phyloP scores from a whole-genome alignment of 1,139 yeast genomes.

The Candida sp. region DNA sequence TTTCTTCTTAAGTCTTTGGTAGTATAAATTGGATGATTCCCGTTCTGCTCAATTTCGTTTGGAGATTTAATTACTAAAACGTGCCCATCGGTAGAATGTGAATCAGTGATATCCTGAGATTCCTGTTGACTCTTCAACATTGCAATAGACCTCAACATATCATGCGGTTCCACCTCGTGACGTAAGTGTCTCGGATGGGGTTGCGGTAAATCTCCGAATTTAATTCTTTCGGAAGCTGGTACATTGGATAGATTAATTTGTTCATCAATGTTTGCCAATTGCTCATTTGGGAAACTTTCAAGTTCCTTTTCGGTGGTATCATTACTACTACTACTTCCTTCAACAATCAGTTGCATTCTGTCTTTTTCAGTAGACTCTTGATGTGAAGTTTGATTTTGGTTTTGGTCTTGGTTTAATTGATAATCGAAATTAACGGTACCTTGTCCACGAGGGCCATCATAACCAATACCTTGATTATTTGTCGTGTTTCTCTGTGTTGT shows the following conservation, averaged over 20 bases:
- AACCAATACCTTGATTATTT: conserved; percentile 35
- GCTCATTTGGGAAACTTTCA: neutral
- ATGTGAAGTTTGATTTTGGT: neutral
- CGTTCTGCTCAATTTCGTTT: conserved; percentile 53
- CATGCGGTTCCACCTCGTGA: conserved; percentile 70
- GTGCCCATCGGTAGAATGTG: conserved; percentile 63
- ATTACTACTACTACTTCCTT: neutral
- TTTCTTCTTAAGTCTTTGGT: conserved; percentile 12
- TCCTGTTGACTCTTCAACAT: conserved; percentile 50
- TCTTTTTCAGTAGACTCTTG: neutral
- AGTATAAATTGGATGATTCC: conserved; percentile 32
- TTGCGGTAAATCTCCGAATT: conserved; percentile 28
- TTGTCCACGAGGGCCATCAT: conserved; percentile 2
- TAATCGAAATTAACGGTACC: neutral
- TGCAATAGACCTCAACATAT: conserved; percentile 78
- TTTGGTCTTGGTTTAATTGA: neutral
- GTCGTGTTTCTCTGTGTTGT: conserved; percentile 34
- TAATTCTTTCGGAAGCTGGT: conserved; percentile 18
- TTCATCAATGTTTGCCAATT: neutral
- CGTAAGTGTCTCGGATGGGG: conserved; percentile 39
- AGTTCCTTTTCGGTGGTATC: neutral
- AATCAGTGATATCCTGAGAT: conserved; percentile 12
- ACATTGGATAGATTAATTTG: conserved; percentile 1
- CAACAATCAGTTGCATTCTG: neutral
- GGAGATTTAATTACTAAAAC: conserved; percentile 81